Evolutionary conservation across 352 stramenopile genomes (phyloP), one percentile per base, ranked within the genome.

Genomic region (Thraustochytrium striatum): DNA sequence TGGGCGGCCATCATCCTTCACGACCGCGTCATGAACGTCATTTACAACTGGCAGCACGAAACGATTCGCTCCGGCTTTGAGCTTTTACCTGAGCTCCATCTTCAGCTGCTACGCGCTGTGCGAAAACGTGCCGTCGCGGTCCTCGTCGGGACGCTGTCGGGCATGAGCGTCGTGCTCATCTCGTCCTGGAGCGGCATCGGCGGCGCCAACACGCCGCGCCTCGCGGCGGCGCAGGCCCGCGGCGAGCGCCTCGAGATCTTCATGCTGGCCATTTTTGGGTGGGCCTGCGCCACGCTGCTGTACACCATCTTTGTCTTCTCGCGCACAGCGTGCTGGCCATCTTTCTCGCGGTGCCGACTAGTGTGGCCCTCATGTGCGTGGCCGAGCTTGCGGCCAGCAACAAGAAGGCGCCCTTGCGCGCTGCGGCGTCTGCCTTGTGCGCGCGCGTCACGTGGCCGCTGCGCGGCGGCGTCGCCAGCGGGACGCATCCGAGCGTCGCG

Each of bases 81-180:
- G 65, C 65, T 75, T 75, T n/a, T 75, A 75, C 50, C 47, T 75
- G 8, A 75, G 65, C 65, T 55, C 30, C 35, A 75, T 75, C 43
- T 75, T 75, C 30, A 61, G 33, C 21, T 75, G 65, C 65, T 75
- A 33, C 9, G 32, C 30, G n/a, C 5, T 25, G 7, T 61, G 41
- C 21, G 65, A 75, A n/a, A 75, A 68, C 65, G 41, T 75, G 9
- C 43, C 50, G 35, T 75, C 11, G 43, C 65, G 5, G 65, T 75
- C 44, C 5, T 3, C 35, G 65, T 61, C 21, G 65, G 65, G 11
- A 75, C 65, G 1, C 25, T 75, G 13, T 39, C 65, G 11, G 65
- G 65, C 16, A 75, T 75, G 9, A 11, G 43, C 21, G 25, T 75
- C 65, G 65, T 75, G 7, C 52, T 75, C 25, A 68, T 32, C 32